A percentile compares a stretch with the other conserved stretches of the same genome.
Conservation (phyloP, 2,329 filamentous ascomycete genomes). For the Penicillium olsonii region DNA sequence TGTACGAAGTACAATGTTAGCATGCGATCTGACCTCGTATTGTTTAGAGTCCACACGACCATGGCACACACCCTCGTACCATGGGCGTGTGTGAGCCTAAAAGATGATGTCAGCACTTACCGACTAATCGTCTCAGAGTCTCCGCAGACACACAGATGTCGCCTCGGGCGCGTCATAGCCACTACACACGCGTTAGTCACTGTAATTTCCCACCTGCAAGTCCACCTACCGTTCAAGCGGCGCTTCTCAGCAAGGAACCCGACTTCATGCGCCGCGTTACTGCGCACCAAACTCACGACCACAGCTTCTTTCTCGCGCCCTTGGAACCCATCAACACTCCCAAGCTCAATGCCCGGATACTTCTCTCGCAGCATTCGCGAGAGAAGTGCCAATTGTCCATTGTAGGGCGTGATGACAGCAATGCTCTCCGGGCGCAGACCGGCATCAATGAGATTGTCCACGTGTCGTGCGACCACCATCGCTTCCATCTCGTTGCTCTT, state of each 20-base stretch:
- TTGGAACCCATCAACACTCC: conserved; percentile 95
- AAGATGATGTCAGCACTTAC: conserved; percentile 57
- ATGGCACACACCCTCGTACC: no score
- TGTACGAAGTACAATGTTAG: no score
- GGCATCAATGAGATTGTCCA: conserved; percentile 71
- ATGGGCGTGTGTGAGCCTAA: no score
- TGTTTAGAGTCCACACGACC: no score
- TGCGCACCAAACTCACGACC: conserved; percentile 88
- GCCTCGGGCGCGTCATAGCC: conserved; percentile 92
- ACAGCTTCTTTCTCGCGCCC: conserved; percentile 96
- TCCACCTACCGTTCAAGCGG: conserved; percentile 76
- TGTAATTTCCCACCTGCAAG: background rate
- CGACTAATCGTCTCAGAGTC: conserved; percentile 90
- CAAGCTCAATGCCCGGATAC: conserved; percentile 86
- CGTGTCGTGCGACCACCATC: conserved; percentile 74
- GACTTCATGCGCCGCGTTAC: conserved; percentile 82
- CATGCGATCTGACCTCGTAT: no score
- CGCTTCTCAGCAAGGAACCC: conserved; percentile 92
- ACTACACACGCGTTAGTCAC: conserved; percentile 56
- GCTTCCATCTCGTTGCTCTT: conserved; percentile 94
- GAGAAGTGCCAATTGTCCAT: conserved; percentile 83
- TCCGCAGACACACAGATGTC: conserved; percentile 86
- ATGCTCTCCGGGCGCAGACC: conserved; percentile 83
- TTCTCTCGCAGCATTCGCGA: conserved; percentile 74
- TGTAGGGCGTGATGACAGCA: conserved; percentile 93